These are phyloP conservation scores for Aspergillus campestris DNA, from an alignment of 495 filamentous ascomycete genomes.

Conservation along the genomic window DNA sequence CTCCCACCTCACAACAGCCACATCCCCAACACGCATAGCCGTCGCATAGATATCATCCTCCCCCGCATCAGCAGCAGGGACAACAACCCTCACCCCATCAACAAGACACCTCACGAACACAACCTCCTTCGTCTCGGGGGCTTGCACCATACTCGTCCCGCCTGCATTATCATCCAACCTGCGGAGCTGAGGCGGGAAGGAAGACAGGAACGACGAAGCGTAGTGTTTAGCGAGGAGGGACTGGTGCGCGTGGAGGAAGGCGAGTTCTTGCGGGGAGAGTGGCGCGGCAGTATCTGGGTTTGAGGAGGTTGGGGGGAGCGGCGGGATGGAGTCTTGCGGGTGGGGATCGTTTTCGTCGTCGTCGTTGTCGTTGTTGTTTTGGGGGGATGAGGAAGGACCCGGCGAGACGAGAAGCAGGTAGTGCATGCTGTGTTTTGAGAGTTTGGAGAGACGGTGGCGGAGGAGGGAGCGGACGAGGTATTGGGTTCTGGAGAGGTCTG, in stretches of 20 bases:
- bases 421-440: conserved; percentile 37
- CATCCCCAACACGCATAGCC: conserved; percentile 68
- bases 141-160: conserved; percentile 84
- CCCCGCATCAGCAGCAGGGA: conserved; percentile 50
- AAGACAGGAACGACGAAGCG: conserved; percentile 64
- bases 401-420: conserved; percentile 30
- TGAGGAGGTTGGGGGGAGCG: conserved; percentile 9
- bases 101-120: conserved; percentile 76
- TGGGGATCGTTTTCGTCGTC: conserved; percentile 9
- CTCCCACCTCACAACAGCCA: conserved; percentile 82
- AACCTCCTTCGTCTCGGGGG: conserved; percentile 69
- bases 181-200: conserved; percentile 68
- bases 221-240: conserved; percentile 76
- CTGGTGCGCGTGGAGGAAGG: conserved; percentile 76
- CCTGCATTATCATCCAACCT: conserved; percentile 84
- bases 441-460: conserved; percentile 75
- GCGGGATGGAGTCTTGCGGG: conserved; percentile 31
- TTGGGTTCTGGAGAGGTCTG: conserved; percentile 88
- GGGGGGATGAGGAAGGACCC: conserved; percentile 48
- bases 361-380: conserved; percentile 49
- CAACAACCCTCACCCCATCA: conserved; percentile 44
- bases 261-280: conserved; percentile 64
- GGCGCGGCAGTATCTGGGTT: conserved; percentile 31
- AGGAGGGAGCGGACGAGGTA: conserved; percentile 81
- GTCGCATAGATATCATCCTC: conserved; percentile 43